Conservation (phyloP, 148 eudicot genomes). For the Camellia lanceoleosa region DNA sequence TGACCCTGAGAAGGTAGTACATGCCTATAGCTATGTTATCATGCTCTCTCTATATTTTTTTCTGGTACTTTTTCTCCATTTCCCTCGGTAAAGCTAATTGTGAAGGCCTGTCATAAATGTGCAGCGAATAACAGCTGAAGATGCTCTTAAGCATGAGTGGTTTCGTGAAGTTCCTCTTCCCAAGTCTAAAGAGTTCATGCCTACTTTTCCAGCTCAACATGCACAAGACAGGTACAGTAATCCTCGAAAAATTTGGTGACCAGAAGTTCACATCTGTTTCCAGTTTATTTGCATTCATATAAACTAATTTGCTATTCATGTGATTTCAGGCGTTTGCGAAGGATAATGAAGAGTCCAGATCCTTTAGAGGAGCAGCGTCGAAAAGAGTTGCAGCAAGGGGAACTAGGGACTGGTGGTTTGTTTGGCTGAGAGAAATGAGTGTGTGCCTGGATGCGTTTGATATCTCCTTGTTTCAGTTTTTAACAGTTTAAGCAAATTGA, state of each 20-base stretch:
- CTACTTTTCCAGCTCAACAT: constrained; percentile 98
- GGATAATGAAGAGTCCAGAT: constrained; percentile 93
- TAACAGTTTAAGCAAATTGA: constrained; percentile 28
- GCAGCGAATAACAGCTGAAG: constrained; percentile 93
- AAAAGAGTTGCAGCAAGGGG: constrained; percentile 77
- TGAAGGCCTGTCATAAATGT: constrained; percentile 7
- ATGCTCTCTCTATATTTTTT: background rate
- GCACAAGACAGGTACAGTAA: constrained; percentile 78
- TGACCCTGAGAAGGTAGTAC: constrained; percentile 79
- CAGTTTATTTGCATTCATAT: background rate
- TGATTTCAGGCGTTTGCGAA: constrained; percentile 70
- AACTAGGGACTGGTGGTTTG: constrained; percentile 81
- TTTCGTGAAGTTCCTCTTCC: constrained; percentile 96
- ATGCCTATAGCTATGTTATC: background rate
- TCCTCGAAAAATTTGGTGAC: background rate
- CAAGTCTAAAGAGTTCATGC: constrained; percentile 96
- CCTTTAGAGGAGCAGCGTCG: constrained; percentile 86
- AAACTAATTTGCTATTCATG: constrained; percentile 8
- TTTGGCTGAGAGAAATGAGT: constrained; percentile 52
- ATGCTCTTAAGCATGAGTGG: constrained; percentile 93
- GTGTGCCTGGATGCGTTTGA: background rate
- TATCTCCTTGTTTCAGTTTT: constrained; percentile 5
- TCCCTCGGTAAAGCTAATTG: constrained; percentile 10
- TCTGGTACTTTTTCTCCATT: background rate
- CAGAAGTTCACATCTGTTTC: background rate